These are phyloP conservation scores for Eutrema yunnanense DNA, from an alignment of 345 rosid genomes.

Conservation along the genomic window DNA sequence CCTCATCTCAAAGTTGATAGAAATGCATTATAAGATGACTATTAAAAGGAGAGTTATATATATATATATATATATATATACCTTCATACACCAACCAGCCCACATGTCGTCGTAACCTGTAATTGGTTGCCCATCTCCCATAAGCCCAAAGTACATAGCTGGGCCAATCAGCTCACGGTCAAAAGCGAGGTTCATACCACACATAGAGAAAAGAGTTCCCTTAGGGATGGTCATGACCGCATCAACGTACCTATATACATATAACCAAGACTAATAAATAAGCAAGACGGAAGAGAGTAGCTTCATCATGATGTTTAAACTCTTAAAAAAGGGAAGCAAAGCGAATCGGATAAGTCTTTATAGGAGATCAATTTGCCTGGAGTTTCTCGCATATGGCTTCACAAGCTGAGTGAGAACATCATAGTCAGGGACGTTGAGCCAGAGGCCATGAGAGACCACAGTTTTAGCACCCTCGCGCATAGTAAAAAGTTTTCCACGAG, in stretches of 20 bases:
- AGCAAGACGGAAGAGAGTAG: not conserved
- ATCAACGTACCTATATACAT: constrained; percentile 43
- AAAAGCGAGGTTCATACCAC: constrained; percentile 51
- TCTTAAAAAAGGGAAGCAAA: not conserved
- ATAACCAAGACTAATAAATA: not conserved
- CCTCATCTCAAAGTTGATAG: not conserved
- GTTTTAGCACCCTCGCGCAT: constrained; percentile 37
- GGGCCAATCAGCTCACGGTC: constrained; percentile 50
- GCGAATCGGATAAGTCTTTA: not conserved
- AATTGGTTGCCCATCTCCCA: constrained; percentile 53
- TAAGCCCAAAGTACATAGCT: constrained; percentile 58
- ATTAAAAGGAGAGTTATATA: no score
- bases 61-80: constrained; percentile 4
- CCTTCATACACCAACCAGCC: constrained; percentile 67
- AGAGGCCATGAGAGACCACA: constrained; percentile 50
- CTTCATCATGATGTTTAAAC: not conserved
- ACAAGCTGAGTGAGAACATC: constrained; percentile 54
- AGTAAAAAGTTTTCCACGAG: constrained; percentile 44
- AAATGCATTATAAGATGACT: not conserved
- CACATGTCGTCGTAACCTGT: constrained; percentile 56
- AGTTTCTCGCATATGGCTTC: constrained; percentile 46
- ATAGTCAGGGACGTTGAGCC: constrained; percentile 51
- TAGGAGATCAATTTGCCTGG: constrained; percentile 24
- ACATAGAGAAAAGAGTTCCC: constrained; percentile 49
- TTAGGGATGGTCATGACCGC: constrained; percentile 44